Evolutionary conservation across 2,329 filamentous ascomycete genomes (phyloP).

Genomic region (Claviceps cyperi): DNA sequence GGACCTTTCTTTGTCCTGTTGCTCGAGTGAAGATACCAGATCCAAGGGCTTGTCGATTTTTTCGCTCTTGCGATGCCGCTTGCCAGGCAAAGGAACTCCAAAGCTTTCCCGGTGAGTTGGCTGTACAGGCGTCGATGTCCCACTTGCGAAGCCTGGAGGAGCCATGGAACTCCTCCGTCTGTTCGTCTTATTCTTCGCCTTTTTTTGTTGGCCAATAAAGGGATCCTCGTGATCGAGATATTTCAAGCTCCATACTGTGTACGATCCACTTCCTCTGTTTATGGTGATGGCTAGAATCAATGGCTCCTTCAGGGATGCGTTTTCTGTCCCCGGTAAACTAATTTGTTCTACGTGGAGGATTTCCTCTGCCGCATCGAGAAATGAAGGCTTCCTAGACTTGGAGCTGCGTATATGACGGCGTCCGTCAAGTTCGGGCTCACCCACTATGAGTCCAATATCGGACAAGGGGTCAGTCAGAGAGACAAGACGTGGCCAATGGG

Average conservation of each 20-base stretch:
- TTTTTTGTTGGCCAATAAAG: constrained; percentile 31
- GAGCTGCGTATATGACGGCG: constrained; percentile 16
- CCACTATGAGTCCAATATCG: constrained; percentile 72
- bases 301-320: constrained; percentile 26
- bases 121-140: constrained; percentile 62
- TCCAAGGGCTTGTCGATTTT: constrained; percentile 39
- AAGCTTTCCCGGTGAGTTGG: constrained; percentile 65
- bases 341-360: constrained; percentile 67
- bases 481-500: constrained; percentile 61
- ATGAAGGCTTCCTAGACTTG: constrained; percentile 27
- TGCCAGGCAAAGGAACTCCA: constrained; percentile 41
- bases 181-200: constrained; percentile 30
- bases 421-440: constrained; percentile 30
- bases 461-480: constrained; percentile 74
- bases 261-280: constrained; percentile 61
- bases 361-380: constrained; percentile 65
- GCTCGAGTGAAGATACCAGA: constrained; percentile 56
- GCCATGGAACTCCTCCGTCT: constrained; percentile 51
- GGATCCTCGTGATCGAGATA: constrained; percentile 58
- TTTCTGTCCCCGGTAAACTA: constrained; percentile 35
- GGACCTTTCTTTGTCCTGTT: constrained; percentile 42
- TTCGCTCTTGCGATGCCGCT: constrained; percentile 37
- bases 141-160: constrained; percentile 54
- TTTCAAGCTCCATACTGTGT: constrained; percentile 72
- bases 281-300: constrained; percentile 67